Conservation (phyloP, 352 stramenopile species). For the Phytophthora rubi region DNA sequence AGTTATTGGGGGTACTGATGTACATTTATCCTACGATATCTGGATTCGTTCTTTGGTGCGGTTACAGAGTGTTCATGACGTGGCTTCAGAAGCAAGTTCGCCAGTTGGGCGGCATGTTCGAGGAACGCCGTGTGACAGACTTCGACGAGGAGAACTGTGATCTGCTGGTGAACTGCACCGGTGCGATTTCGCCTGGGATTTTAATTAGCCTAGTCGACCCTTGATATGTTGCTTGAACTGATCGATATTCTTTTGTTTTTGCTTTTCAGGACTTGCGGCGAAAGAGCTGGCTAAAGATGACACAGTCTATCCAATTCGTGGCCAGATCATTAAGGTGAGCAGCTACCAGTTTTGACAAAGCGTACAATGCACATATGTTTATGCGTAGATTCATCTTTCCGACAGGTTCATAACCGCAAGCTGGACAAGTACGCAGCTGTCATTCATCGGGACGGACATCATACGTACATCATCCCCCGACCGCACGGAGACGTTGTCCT, state of each 20-base stretch:
- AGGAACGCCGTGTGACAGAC: slow-evolving; percentile 43
- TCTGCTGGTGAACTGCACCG: slow-evolving; percentile 70
- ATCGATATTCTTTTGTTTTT: neutral
- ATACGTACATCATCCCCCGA: slow-evolving; percentile 78
- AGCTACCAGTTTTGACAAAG: neutral
- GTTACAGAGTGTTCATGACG: slow-evolving; percentile 55
- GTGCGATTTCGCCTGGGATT: slow-evolving; percentile 11
- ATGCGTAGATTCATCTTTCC: neutral
- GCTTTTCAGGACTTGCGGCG: slow-evolving; percentile 41
- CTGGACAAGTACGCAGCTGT: slow-evolving; percentile 60
- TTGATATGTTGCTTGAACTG: neutral
- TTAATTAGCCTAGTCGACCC: neutral
- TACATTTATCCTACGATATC: neutral
- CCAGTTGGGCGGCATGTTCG: slow-evolving; percentile 54
- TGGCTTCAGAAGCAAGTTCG: slow-evolving; percentile 56
- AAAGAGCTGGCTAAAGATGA: slow-evolving; percentile 53
- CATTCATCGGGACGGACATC: slow-evolving; percentile 47
- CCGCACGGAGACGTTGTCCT: slow-evolving; percentile 66
- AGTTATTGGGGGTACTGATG: neutral
- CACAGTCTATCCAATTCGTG: slow-evolving; percentile 59
- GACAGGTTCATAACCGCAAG: slow-evolving; percentile 50
- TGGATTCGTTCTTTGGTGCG: neutral
- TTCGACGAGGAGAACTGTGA: slow-evolving; percentile 55
- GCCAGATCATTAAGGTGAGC: slow-evolving; percentile 62
- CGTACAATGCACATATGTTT: neutral